phyloP scores from a whole-genome alignment of 2,329 filamentous ascomycete species.

The Talaromyces piceae region DNA sequence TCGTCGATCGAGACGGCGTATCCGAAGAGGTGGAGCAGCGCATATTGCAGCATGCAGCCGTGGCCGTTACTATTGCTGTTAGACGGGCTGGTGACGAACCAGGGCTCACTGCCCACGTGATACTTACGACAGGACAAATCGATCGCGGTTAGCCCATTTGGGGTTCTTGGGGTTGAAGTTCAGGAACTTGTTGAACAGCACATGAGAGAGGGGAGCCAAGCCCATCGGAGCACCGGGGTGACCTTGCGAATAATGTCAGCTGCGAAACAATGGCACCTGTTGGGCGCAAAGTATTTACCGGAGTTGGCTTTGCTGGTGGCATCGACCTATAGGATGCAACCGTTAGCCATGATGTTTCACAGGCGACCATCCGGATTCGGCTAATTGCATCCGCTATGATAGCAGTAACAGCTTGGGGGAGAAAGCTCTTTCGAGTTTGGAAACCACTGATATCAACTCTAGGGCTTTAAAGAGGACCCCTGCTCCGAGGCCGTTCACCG shows the following conservation, averaged over 20 bases:
- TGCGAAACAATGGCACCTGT: too few relatives aligned
- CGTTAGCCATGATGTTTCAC: background rate
- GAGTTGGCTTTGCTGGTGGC: conserved; percentile 93
- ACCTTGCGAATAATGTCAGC: too few relatives aligned
- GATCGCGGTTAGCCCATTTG: conserved; percentile 92
- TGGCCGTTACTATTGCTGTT: conserved; percentile 71
- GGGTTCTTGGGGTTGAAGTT: conserved; percentile 99
- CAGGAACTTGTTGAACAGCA: conserved; percentile 98
- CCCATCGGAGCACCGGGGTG: conserved; percentile 98
- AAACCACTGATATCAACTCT: too few relatives aligned
- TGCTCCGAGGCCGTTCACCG: conserved; percentile 4
- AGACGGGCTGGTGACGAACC: background rate
- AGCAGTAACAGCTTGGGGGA: background rate
- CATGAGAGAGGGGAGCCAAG: conserved; percentile 91
- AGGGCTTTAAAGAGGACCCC: background rate
- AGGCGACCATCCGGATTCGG: background rate
- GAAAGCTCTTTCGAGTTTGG: too few relatives aligned
- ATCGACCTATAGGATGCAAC: conserved; percentile 65
- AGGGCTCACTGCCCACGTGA: background rate
- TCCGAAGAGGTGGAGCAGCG: conserved; percentile 92
- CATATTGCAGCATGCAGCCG: conserved; percentile 99
- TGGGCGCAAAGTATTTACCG: conserved; percentile 40
- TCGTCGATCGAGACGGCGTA: conserved; percentile 82
- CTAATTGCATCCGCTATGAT: background rate
- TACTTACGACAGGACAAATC: conserved; percentile 97